phyloP scores from a whole-genome alignment of 495 filamentous ascomycete species.

The Daldinia decipiens region DNA sequence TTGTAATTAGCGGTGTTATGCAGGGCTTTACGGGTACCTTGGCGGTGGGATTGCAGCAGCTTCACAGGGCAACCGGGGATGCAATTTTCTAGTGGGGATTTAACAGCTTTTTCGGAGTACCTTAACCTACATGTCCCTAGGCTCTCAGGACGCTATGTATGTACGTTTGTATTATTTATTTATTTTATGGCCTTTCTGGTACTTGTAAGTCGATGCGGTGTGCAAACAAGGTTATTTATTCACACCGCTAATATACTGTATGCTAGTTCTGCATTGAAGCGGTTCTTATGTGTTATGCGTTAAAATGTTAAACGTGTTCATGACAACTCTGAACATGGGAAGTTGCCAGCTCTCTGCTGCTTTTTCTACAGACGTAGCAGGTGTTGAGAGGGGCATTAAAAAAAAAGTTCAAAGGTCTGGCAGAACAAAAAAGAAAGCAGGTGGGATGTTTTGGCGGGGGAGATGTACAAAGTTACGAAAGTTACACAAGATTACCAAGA shows the following conservation, averaged over 20 bases:
- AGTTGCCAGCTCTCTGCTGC: not conserved
- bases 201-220: slow-evolving; percentile 34
- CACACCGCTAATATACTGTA: slow-evolving; percentile 40
- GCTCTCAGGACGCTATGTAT: not conserved
- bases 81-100: slow-evolving; percentile 34
- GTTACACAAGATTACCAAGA: slow-evolving; percentile 6
- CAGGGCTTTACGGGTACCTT: slow-evolving; percentile 42
- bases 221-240: slow-evolving; percentile 32
- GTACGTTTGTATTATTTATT: not conserved
- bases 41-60: slow-evolving; percentile 36
- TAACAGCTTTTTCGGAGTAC: slow-evolving; percentile 26
- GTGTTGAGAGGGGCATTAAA: slow-evolving; percentile 19
- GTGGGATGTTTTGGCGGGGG: slow-evolving; percentile 41
- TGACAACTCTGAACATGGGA: not conserved
- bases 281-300: slow-evolving; percentile 19
- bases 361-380: not conserved
- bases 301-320: slow-evolving; percentile 14
- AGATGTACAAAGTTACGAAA: slow-evolving; percentile 1
- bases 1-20: slow-evolving; percentile 46
- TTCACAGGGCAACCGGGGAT: slow-evolving; percentile 38
- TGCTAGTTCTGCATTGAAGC: slow-evolving; percentile 36
- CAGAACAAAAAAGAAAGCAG: slow-evolving; percentile 3
- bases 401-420: slow-evolving; percentile 3
- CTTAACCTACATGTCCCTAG: slow-evolving; percentile 7
- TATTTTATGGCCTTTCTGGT: not conserved